Percentiles rank a stretch among this genome's conserved stretches.
Evolutionary conservation across 805 yeast species (phyloP).

Genomic region (Saccharomyces eubayanus): DNA sequence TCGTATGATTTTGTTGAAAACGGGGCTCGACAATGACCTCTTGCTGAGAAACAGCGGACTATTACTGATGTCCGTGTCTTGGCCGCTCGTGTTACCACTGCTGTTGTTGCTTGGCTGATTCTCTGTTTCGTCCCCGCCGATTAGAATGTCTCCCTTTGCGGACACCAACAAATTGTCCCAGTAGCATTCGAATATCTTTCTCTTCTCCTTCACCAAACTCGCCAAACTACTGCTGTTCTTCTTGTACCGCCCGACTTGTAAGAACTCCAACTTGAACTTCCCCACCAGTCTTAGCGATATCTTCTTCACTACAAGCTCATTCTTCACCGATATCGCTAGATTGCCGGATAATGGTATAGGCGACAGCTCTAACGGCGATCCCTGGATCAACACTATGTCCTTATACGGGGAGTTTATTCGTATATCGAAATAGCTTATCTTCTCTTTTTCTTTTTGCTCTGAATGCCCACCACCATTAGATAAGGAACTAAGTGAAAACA

Average conservation of each 20-base stretch:
- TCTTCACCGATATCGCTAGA: conserved; percentile 61
- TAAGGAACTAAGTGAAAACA: not conserved
- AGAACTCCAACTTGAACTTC: conserved; percentile 51
- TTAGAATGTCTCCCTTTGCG: conserved; percentile 25
- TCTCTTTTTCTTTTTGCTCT: not conserved
- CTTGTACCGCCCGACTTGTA: conserved; percentile 36
- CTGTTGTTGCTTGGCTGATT: not conserved
- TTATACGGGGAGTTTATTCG: conserved; percentile 32
- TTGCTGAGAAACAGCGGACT: not conserved
- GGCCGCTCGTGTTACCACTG: not conserved
- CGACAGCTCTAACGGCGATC: conserved; percentile 66
- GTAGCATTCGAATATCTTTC: conserved; percentile 54
- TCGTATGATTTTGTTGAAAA: conserved; percentile 7
- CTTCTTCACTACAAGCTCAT: conserved; percentile 54
- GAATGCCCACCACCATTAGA: not conserved
- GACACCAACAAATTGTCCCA: conserved; percentile 54
- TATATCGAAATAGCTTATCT: conserved; percentile 27
- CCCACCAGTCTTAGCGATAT: conserved; percentile 57
- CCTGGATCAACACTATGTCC: conserved; percentile 70
- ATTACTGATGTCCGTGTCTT: not conserved
- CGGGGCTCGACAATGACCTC: conserved; percentile 11
- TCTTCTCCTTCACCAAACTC: conserved; percentile 41
- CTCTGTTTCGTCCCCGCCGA: conserved; percentile 9
- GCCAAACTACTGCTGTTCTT: conserved; percentile 28
- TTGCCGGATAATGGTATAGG: conserved; percentile 69